Percentiles rank a stretch among this genome's conserved stretches.
Evolutionary conservation across 2,329 filamentous ascomycete species (phyloP).

Genomic region (Stachybotrys elegans): DNA sequence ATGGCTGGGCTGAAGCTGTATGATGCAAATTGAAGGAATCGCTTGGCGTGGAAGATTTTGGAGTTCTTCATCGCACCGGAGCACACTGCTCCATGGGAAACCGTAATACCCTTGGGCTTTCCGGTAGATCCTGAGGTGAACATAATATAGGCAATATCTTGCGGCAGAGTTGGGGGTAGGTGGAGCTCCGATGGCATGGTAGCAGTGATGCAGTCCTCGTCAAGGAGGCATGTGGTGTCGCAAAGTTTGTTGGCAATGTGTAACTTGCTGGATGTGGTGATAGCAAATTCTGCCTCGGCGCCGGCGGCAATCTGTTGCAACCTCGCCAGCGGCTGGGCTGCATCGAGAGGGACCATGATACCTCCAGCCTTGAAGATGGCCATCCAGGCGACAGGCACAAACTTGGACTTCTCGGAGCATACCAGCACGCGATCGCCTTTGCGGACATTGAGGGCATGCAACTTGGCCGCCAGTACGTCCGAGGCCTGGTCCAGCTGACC

Average conservation of each 20-base stretch:
- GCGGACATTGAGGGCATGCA: constrained; percentile 4
- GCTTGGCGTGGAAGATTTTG: no score
- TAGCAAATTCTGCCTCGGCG: constrained; percentile 1
- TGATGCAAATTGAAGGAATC: constrained; percentile 16
- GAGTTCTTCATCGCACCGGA: no score
- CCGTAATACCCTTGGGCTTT: constrained; percentile 12
- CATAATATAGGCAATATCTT: constrained; percentile 5
- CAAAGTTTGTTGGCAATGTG: neutral
- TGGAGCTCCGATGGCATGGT: no score
- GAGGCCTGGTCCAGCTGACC: no score
- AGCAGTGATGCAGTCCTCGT: no score
- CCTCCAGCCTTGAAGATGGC: constrained; percentile 25
- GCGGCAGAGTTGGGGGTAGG: no score
- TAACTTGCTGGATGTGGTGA: neutral
- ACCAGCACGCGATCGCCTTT: constrained; percentile 8
- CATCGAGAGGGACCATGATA: constrained; percentile 26
- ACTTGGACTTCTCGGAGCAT: constrained; percentile 18
- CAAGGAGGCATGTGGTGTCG: no score
- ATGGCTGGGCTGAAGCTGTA: constrained; percentile 17
- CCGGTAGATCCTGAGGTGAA: constrained; percentile 15
- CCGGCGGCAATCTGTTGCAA: constrained; percentile 9
- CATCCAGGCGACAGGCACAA: constrained; percentile 16
- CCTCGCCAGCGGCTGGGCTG: constrained; percentile 26
- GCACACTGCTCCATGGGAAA: no score
- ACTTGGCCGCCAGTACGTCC: no score